These are phyloP conservation scores for Chalciporus chontae DNA, from an alignment of 768 basidiomycete genomes.

Conservation along the genomic window DNA sequence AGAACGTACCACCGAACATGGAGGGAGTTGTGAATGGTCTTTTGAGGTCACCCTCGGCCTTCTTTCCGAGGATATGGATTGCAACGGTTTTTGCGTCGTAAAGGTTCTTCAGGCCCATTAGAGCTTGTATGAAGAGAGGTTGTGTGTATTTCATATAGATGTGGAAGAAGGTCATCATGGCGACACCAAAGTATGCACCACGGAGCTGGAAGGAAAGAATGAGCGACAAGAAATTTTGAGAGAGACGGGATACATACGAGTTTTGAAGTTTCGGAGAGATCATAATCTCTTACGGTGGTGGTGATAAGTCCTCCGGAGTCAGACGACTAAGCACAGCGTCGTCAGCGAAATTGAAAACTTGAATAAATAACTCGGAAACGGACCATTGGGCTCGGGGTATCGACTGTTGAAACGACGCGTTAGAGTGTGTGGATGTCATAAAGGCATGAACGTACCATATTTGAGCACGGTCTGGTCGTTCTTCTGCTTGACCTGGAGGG, in stretches of 20 bases:
- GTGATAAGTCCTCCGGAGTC: slow-evolving; percentile 74
- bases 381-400: slow-evolving; percentile 74
- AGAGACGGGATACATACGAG: slow-evolving; percentile 47
- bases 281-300: slow-evolving; percentile 94
- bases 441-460: slow-evolving; percentile 62
- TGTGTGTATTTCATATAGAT: slow-evolving; percentile 94
- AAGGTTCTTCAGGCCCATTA: slow-evolving; percentile 92
- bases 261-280: slow-evolving; percentile 85
- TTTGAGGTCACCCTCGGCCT: slow-evolving; percentile 82
- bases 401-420: slow-evolving; percentile 47
- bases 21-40: slow-evolving; percentile 82
- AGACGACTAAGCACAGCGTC: slow-evolving; percentile 40
- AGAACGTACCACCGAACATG: slow-evolving; percentile 64
- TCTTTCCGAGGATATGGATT: slow-evolving; percentile 77
- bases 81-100: slow-evolving; percentile 84
- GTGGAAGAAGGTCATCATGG: slow-evolving; percentile 92
- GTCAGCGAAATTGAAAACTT: not conserved
- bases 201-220: slow-evolving; percentile 44
- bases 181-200: slow-evolving; percentile 67
- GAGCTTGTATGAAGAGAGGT: slow-evolving; percentile 90
- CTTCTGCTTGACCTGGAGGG: slow-evolving; percentile 78
- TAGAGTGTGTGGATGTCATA: not conserved
- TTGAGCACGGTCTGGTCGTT: slow-evolving; percentile 96
- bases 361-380: slow-evolving; percentile 11
- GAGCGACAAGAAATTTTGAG: not conserved